Percentiles rank a stretch among this genome's conserved stretches.
These are phyloP conservation scores for Zymoseptoria passerinii DNA, from an alignment of 2,329 filamentous ascomycete genomes.

Conservation along the genomic window DNA sequence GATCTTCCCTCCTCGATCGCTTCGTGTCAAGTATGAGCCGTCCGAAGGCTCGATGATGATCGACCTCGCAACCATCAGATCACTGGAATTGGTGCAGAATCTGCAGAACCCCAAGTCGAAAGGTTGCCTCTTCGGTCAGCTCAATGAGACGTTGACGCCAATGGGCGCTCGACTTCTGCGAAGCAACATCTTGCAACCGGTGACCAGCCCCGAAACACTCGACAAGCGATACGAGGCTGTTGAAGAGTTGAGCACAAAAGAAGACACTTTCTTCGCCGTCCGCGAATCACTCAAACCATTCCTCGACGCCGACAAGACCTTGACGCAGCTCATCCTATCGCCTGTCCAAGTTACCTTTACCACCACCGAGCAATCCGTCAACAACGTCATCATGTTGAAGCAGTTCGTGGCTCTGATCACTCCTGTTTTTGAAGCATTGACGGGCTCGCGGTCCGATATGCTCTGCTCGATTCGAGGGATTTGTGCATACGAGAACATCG, in stretches of 20 bases:
- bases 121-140: conserved; percentile 71
- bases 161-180: conserved; percentile 82
- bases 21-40: conserved; percentile 78
- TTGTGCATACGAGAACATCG: conserved; percentile 56
- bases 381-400: conserved; percentile 80
- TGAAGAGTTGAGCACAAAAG: conserved; percentile 69
- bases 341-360: conserved; percentile 57
- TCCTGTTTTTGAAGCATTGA: conserved; percentile 60
- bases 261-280: conserved; percentile 74
- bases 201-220: conserved; percentile 63
- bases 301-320: conserved; percentile 67
- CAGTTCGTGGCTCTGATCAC: conserved; percentile 64
- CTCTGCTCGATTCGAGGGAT: conserved; percentile 59
- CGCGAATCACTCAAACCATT: conserved; percentile 70
- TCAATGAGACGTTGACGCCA: conserved; percentile 77
- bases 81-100: conserved; percentile 86
- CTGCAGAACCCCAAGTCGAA: conserved; percentile 67
- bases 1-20: conserved; percentile 66
- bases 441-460: conserved; percentile 54
- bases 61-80: conserved; percentile 76
- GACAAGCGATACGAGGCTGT: conserved; percentile 70
- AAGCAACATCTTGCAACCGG: conserved; percentile 81
- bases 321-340: conserved; percentile 77
- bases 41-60: conserved; percentile 95
- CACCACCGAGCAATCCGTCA: conserved; percentile 71